Evolutionary conservation across 352 stramenopile genomes (phyloP), one percentile per base, ranked within the genome.

Genomic region (Pythium aquatile): DNA sequence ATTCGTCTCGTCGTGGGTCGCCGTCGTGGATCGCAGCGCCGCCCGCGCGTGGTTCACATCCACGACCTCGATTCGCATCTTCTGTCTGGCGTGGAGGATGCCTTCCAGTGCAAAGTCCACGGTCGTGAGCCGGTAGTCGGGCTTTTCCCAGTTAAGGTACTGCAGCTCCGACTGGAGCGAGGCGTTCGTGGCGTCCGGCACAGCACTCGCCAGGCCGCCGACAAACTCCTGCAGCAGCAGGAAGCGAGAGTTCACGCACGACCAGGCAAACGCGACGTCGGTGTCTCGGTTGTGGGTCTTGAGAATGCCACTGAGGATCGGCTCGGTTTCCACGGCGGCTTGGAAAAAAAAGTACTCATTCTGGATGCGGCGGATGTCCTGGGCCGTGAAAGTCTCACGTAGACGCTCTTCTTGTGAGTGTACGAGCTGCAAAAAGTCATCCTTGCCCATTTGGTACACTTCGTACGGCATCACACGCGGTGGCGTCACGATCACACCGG

Each of bases 11-110:
- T 49, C 17, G 9, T 28, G 8, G 4, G 46, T 42, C 37, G 13
- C 8, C 4, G 46, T 42, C 37, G 13, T 6, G 9, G 47, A 33
- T 13, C 51, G 49, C 35, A 59, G 20, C 4, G 29, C 17, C 24
- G 63, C 61, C 8, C 76, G 71, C 32, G 73, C 5, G 55, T 73
- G 79, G 55, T 82, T 74, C 30, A 85, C 65, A 32, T 86, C 79
- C 29, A 88, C 79, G 33, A 88, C 67, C 57, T 88, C 79, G 10
- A 88, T 73, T 39, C 79, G 80, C 65, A 76, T 63, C 66, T 88
- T 88, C 67, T 87, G 80, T 33, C 79, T 74, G n/a, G 80, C 78
- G 63, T 89, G 80, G 42, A 89, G 64, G 42, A 89, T 87, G 2
- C 80, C 80, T 60, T 89, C 80, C 24, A 89, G 74, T 20, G 78